Percentiles rank a stretch among this genome's conserved stretches.
Conservation (phyloP, 2,329 filamentous ascomycete genomes). For the Colletotrichum cordylinicola region DNA sequence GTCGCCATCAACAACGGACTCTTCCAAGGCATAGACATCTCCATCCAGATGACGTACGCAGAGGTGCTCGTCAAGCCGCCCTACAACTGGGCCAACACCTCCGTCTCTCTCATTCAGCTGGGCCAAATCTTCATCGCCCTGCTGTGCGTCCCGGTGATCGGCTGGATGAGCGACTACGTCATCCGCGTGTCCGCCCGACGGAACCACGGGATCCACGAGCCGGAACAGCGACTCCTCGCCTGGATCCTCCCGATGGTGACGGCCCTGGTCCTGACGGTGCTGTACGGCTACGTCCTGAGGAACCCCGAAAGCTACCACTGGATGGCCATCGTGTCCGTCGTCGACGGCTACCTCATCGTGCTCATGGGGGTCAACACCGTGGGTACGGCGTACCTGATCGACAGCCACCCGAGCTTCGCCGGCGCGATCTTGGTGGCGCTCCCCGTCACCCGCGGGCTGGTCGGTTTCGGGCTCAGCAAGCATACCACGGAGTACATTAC, state of each 20-base stretch:
- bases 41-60: constrained; percentile 20
- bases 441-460: constrained; percentile 9
- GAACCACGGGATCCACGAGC: constrained; percentile 46
- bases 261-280: constrained; percentile 1
- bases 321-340: constrained; percentile 14
- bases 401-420: constrained; percentile 8
- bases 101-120: constrained; percentile 15
- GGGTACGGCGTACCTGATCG: constrained; percentile 13
- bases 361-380: constrained; percentile 10
- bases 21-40: constrained; percentile 17
- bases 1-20: constrained; percentile 16
- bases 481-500: constrained; percentile 24
- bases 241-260: constrained; percentile 15
- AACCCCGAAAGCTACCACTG: constrained; percentile 12
- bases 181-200: constrained; percentile 34
- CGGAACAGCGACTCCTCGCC: constrained; percentile 40
- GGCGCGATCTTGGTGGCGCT: constrained; percentile 11
- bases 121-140: constrained; percentile 7
- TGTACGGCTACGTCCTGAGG: constrained; percentile 15
- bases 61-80: constrained; percentile 12
- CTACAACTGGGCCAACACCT: constrained; percentile 19
- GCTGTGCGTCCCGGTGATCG: constrained; percentile 10
- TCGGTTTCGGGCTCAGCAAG: constrained; percentile 16
- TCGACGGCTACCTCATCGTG: constrained; percentile 13
- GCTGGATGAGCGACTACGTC: constrained; percentile 17